A percentile compares a stretch with the other conserved stretches of the same genome.
Evolutionary conservation across 1,284 basidiomycete genomes (phyloP).

Genomic region (Xanthoconium separans): DNA sequence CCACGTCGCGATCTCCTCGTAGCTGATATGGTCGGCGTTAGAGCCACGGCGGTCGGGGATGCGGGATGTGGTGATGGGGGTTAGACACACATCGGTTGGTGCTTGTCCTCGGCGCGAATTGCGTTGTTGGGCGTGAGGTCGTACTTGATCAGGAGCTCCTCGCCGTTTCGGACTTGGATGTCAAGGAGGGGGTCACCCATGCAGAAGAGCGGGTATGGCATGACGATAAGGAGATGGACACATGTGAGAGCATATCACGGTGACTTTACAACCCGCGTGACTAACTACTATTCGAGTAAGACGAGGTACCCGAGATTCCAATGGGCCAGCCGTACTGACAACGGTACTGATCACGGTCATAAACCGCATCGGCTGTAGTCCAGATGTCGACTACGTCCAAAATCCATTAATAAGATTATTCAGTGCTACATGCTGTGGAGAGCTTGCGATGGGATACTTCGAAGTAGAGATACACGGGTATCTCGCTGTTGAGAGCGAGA

Average conservation of each 20-base stretch:
- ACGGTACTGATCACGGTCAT: no score
- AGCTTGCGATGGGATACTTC: slow-evolving; percentile 26
- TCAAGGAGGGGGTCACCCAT: slow-evolving; percentile 91
- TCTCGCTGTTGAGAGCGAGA: slow-evolving; percentile 32
- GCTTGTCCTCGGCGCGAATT: slow-evolving; percentile 91
- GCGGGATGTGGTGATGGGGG: background rate
- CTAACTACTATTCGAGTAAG: no score
- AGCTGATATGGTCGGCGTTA: no score
- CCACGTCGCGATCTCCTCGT: slow-evolving; percentile 84
- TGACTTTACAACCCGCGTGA: no score
- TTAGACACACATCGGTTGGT: slow-evolving; percentile 69
- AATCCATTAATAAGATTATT: background rate
- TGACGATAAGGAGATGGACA: slow-evolving; percentile 12
- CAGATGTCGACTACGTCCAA: no score
- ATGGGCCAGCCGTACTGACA: no score
- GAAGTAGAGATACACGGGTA: slow-evolving; percentile 14
- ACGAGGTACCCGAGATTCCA: no score
- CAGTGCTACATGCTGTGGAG: slow-evolving; percentile 30
- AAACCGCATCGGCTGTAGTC: no score
- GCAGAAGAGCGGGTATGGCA: slow-evolving; percentile 63
- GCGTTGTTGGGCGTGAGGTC: slow-evolving; percentile 94
- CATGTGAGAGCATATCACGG: no score
- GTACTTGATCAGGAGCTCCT: slow-evolving; percentile 89
- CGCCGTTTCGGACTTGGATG: slow-evolving; percentile 84
- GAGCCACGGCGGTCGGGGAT: no score